Evolutionary conservation across 2,329 filamentous ascomycete genomes (phyloP).

Genomic region (Hypoxylon sp.): DNA sequence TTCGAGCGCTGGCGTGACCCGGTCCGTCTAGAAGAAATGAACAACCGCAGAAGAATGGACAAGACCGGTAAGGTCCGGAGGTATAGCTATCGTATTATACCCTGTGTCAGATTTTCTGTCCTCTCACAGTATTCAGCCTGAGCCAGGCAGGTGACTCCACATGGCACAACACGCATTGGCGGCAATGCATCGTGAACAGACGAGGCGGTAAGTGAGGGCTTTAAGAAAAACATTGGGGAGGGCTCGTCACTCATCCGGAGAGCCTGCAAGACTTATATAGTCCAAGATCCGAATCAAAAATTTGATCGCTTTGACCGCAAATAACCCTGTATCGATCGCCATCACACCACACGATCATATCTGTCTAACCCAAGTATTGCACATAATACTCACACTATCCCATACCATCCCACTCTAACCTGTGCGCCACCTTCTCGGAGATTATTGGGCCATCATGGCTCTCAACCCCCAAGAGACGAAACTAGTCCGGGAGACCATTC

Average conservation of each 20-base stretch:
- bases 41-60: background rate
- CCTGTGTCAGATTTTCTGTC: slow-evolving; percentile 12
- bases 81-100: slow-evolving; percentile 15
- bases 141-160: slow-evolving; percentile 18
- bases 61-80: slow-evolving; percentile 22
- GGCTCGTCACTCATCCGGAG: slow-evolving; percentile 6
- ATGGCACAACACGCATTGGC: slow-evolving; percentile 7
- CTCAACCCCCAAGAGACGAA: slow-evolving; percentile 64
- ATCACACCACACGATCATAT: too few relatives aligned
- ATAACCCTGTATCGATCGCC: too few relatives aligned
- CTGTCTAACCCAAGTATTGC: too few relatives aligned
- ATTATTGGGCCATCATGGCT: slow-evolving; percentile 32
- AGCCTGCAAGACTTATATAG: slow-evolving; percentile 14
- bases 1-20: slow-evolving; percentile 21
- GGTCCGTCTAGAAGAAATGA: background rate
- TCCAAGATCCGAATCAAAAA: slow-evolving; percentile 16
- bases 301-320: background rate
- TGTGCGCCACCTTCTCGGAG: background rate
- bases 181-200: slow-evolving; percentile 7
- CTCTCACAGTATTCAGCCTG: slow-evolving; percentile 18
- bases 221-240: slow-evolving; percentile 16
- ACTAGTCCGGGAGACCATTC: slow-evolving; percentile 75
- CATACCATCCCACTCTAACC: too few relatives aligned
- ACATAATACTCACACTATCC: too few relatives aligned
- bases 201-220: slow-evolving; percentile 21